Evolutionary conservation across 495 filamentous ascomycete species (phyloP), one percentile per base, ranked within the genome.

Genomic region (Neurospora cerealis): DNA sequence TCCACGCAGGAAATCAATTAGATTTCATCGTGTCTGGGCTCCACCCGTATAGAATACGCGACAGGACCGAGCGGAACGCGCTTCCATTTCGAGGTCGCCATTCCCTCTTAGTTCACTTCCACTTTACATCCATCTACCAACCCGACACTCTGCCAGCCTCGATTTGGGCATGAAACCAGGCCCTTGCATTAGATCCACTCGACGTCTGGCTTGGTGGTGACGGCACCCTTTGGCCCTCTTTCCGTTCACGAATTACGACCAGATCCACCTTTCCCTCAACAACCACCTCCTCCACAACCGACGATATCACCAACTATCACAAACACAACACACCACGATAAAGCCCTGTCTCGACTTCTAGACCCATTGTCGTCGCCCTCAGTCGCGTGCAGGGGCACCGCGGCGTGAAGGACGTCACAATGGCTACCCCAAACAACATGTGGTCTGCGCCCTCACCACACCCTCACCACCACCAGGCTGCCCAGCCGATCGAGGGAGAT

Each of bases 401-500:
- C 70, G 70, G 74, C 69, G 73, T 72, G n/a, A 75, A 74, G 54
- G 76, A 71, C 69, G 19, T 60, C 54, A 66, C 66, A 71, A 79
- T 79, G 77, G 77, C 78, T 13, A 78, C 75, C 48, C 76, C 77
- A 69, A 74, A 70, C 60, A 74, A 77, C 69, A 48, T 69, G 69
- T 82, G 80, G 80, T 70, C 74, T 39, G 73, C 76, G 60, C 72
- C 78, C 34, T 75, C 80, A 19, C 75, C 77, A 17, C 79, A 79
- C 34, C 70, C 73, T 19, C 54, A 66, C 28, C 28, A 66, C 19
- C 54, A 34, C 15, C 54, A 66, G 54, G 69, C 76, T 46, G 73
- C 74, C 36, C 75, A 77, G 54, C 86, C 89, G 28, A 86, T 92
- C 17, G 82, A 87, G 40, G 74, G 46, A 15, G 83, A 84, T 39